phyloP scores from a whole-genome alignment of 2,329 filamentous ascomycete species.

The Penicillium sp. region DNA sequence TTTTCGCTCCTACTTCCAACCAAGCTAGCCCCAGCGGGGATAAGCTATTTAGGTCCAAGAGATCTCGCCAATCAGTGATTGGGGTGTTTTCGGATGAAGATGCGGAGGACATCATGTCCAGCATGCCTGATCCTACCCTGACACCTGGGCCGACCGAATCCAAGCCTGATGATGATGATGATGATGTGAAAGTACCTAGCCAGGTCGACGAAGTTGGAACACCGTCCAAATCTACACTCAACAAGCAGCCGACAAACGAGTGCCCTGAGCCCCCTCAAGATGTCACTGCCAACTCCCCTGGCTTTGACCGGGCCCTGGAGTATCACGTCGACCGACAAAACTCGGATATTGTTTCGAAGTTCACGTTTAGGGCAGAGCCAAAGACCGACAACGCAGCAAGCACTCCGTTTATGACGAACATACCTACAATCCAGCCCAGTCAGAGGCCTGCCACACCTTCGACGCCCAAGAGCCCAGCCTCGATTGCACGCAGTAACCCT shows the following conservation, averaged over 20 bases:
- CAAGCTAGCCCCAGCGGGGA: slow-evolving; percentile 44
- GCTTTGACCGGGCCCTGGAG: slow-evolving; percentile 38
- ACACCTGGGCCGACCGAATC: slow-evolving; percentile 5
- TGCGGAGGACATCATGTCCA: slow-evolving; percentile 52
- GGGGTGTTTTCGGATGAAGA: slow-evolving; percentile 57
- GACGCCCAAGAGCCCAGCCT: slow-evolving; percentile 14
- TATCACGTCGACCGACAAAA: slow-evolving; percentile 42
- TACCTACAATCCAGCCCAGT: slow-evolving; percentile 12
- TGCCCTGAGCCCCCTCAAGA: neutral
- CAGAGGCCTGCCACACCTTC: slow-evolving; percentile 1
- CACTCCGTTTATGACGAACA: slow-evolving; percentile 9
- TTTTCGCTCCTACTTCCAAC: slow-evolving; percentile 43
- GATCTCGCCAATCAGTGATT: slow-evolving; percentile 46
- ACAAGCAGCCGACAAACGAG: neutral
- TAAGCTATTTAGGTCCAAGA: slow-evolving; percentile 40
- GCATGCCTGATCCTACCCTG: slow-evolving; percentile 40
- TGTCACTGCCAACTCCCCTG: slow-evolving; percentile 2
- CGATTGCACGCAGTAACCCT: slow-evolving; percentile 10
- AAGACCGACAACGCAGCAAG: neutral
- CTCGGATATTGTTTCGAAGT: slow-evolving; percentile 37
- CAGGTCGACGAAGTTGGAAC: neutral
- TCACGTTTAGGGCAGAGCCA: slow-evolving; percentile 31
- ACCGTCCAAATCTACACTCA: neutral
- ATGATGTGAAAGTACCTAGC: neutral
- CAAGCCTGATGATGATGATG: neutral